phyloP scores from a whole-genome alignment of 176 grass and related monocot genomes.

The Avena atlantica region DNA sequence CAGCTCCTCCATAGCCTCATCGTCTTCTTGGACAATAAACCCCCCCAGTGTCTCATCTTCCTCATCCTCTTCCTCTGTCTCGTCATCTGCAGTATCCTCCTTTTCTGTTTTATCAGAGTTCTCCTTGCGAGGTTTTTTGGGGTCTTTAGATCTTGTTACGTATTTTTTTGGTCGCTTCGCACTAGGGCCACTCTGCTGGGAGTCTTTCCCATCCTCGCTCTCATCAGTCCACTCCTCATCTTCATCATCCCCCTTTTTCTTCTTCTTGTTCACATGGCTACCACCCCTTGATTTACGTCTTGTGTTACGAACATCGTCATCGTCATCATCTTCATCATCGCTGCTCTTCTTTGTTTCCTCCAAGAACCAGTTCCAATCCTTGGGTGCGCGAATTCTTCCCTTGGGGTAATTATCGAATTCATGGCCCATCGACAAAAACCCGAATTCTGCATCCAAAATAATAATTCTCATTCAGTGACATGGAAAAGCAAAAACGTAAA shows the following conservation, averaged over 20 bases:
- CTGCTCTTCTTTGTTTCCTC: slow-evolving; percentile 48
- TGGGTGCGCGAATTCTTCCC: slow-evolving; percentile 56
- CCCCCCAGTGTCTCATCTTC: slow-evolving; percentile 82
- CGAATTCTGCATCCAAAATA: slow-evolving; percentile 70
- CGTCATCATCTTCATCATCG: slow-evolving; percentile 54
- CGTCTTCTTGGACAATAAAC: slow-evolving; percentile 67
- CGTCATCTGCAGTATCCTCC: slow-evolving; percentile 18
- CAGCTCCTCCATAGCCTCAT: slow-evolving; percentile 51
- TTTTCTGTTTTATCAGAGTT: background rate
- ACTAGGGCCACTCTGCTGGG: slow-evolving; percentile 36
- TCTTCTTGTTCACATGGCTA: slow-evolving; percentile 38
- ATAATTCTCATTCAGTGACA: background rate
- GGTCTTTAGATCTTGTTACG: slow-evolving; percentile 61
- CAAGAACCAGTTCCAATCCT: slow-evolving; percentile 85
- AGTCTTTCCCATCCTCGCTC: slow-evolving; percentile 57
- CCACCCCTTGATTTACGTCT: slow-evolving; percentile 32
- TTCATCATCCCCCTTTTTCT: slow-evolving; percentile 38
- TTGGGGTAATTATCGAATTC: slow-evolving; percentile 76
- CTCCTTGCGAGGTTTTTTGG: slow-evolving; percentile 47
- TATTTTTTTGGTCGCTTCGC: slow-evolving; percentile 59
- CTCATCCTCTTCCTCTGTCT: slow-evolving; percentile 64
- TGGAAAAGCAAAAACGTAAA: background rate
- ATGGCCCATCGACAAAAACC: slow-evolving; percentile 73
- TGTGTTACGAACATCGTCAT: slow-evolving; percentile 30
- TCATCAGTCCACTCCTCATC: slow-evolving; percentile 73